phyloP scores from a whole-genome alignment of 352 stramenopile species.

The Phytophthora ohioensis region DNA sequence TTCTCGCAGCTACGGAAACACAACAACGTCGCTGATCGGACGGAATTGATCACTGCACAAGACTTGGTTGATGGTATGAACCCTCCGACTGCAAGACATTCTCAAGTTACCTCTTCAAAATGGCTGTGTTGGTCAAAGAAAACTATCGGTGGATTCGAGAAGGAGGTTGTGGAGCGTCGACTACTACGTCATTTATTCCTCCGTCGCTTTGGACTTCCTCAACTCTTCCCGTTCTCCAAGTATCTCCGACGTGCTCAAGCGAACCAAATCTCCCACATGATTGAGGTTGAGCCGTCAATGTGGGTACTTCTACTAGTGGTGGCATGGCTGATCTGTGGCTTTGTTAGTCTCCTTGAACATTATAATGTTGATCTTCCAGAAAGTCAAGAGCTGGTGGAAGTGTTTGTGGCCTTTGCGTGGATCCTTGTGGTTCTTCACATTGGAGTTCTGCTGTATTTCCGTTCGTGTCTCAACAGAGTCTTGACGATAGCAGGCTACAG shows the following conservation, averaged over 20 bases:
- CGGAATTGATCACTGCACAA: conserved; percentile 50
- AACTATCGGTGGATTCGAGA: conserved; percentile 10
- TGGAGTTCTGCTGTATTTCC: conserved; percentile 49
- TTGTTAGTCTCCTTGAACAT: conserved; percentile 22
- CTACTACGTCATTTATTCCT: conserved; percentile 58
- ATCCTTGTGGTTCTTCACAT: conserved; percentile 43
- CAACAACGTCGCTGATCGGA: conserved; percentile 46
- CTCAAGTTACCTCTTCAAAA: not conserved
- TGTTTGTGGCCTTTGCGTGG: conserved; percentile 44
- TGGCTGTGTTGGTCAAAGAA: conserved; percentile 13
- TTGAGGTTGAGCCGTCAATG: conserved; percentile 72
- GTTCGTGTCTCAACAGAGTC: conserved; percentile 38
- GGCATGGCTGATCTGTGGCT: conserved; percentile 47
- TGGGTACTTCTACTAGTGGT: conserved; percentile 61
- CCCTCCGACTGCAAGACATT: not conserved
- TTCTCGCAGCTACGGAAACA: conserved; percentile 51
- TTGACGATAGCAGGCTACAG: conserved; percentile 39
- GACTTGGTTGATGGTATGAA: conserved; percentile 37
- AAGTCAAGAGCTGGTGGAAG: conserved; percentile 40
- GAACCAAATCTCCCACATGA: conserved; percentile 81
- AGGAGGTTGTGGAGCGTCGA: conserved; percentile 42
- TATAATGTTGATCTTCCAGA: conserved; percentile 24
- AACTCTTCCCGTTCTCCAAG: conserved; percentile 75
- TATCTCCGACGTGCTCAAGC: conserved; percentile 78
- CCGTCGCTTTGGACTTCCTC: conserved; percentile 44